Percentiles rank a stretch among this genome's conserved stretches.
phyloP scores from a whole-genome alignment of 2,329 filamentous ascomycete species.

The Microsporum ferrugineum region DNA sequence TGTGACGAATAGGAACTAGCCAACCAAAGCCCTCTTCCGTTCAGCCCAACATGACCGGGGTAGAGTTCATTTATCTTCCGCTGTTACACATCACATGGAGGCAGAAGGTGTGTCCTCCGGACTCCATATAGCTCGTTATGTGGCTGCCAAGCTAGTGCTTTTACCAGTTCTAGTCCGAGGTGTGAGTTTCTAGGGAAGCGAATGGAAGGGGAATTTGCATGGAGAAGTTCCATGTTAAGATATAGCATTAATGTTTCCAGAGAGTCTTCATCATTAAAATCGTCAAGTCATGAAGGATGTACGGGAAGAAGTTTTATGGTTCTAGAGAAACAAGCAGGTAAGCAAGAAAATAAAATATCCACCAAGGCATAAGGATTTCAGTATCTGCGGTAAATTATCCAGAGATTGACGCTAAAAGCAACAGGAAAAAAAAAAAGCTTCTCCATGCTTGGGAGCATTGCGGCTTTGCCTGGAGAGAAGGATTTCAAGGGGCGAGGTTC shows the following conservation, averaged over 20 bases:
- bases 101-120: neutral
- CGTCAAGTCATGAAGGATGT: neutral
- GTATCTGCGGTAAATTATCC: neutral
- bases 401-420: neutral
- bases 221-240: neutral
- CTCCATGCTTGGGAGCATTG: neutral
- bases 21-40: neutral
- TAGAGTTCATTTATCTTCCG: neutral
- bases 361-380: neutral
- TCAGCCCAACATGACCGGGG: neutral
- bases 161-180: neutral
- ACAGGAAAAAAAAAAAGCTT: neutral
- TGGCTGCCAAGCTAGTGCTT: neutral
- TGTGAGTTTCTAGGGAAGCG: neutral
- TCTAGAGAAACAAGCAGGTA: neutral
- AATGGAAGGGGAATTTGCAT: neutral
- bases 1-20: neutral
- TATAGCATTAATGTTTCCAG: neutral
- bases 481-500: neutral
- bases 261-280: slow-evolving; percentile 1
- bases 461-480: neutral
- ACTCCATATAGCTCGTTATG: neutral
- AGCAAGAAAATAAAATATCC: neutral
- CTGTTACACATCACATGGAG: neutral
- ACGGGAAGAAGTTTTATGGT: neutral